These are phyloP conservation scores for Exophiala xenobiotica DNA, from an alignment of 2,329 filamentous ascomycete genomes.

Conservation along the genomic window DNA sequence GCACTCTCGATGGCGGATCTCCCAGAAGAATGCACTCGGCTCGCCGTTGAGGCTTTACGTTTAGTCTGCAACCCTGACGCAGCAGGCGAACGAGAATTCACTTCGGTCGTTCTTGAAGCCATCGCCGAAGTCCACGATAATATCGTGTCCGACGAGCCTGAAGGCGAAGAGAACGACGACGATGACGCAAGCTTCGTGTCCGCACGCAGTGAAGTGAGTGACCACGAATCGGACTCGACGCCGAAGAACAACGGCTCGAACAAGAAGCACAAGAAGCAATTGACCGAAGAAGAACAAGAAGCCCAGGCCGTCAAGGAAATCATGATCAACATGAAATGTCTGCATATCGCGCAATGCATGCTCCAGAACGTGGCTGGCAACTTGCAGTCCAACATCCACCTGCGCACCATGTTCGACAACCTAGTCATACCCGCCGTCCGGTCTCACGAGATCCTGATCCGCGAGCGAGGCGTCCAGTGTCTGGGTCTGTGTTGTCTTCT, in stretches of 20 bases:
- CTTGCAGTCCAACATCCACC: slow-evolving; percentile 81
- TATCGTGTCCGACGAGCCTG: slow-evolving; percentile 55
- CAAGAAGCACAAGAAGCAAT: slow-evolving; percentile 16
- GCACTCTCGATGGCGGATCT: slow-evolving; percentile 81
- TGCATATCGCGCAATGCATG: slow-evolving; percentile 97
- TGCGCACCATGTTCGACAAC: slow-evolving; percentile 98
- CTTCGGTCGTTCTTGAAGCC: slow-evolving; percentile 71
- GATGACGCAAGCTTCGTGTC: slow-evolving; percentile 92
- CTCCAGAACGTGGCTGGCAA: slow-evolving; percentile 86
- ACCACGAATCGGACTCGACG: slow-evolving; percentile 52
- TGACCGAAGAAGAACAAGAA: slow-evolving; percentile 44
- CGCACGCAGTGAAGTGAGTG: slow-evolving; percentile 79
- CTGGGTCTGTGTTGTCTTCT: slow-evolving; percentile 88
- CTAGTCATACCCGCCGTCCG: slow-evolving; percentile 92
- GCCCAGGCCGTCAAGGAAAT: slow-evolving; percentile 83
- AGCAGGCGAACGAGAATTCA: slow-evolving; percentile 52
- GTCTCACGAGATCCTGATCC: slow-evolving; percentile 86
- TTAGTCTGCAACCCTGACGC: slow-evolving; percentile 69
- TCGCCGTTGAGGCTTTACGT: slow-evolving; percentile 77
- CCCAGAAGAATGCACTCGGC: slow-evolving; percentile 87
- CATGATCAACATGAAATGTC: slow-evolving; percentile 96
- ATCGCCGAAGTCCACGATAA: slow-evolving; percentile 96
- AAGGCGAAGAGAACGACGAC: slow-evolving; percentile 46
- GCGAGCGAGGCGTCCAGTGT: slow-evolving; percentile 85
- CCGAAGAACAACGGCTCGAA: slow-evolving; percentile 34